These are phyloP conservation scores for Prunus mongolica DNA, from an alignment of 306 rosid genomes.

Conservation along the genomic window DNA sequence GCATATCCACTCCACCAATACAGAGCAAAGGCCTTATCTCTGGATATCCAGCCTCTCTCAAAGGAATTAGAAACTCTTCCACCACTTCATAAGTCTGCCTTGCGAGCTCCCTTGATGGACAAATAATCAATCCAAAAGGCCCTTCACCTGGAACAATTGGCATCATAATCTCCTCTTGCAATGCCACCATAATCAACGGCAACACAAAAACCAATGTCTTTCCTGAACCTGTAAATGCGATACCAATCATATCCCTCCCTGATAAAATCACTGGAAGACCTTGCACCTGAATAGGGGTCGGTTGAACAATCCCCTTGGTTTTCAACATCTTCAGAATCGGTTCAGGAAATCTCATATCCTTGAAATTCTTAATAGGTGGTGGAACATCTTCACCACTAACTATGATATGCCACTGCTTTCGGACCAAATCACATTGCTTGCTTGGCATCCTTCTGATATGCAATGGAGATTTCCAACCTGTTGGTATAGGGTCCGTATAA, in stretches of 20 bases:
- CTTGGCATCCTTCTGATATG: slow-evolving; percentile 60
- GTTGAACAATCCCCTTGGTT: slow-evolving; percentile 86
- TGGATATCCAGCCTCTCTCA: slow-evolving; percentile 88
- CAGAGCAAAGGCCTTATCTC: slow-evolving; percentile 88
- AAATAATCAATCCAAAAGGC: slow-evolving; percentile 73
- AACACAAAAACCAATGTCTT: slow-evolving; percentile 87
- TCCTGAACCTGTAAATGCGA: slow-evolving; percentile 90
- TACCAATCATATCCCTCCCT: slow-evolving; percentile 95
- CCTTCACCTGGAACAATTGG: slow-evolving; percentile 91
- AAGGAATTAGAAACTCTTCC: slow-evolving; percentile 64
- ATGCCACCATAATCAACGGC: slow-evolving; percentile 87
- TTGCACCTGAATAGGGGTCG: slow-evolving; percentile 96
- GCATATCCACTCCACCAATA: slow-evolving; percentile 95
- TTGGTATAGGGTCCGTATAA: slow-evolving; percentile 66
- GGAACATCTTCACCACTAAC: slow-evolving; percentile 81
- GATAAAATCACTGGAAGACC: slow-evolving; percentile 88
- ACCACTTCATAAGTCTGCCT: slow-evolving; percentile 93
- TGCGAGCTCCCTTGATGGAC: slow-evolving; percentile 94
- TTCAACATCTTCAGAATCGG: slow-evolving; percentile 72
- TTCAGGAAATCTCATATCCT: slow-evolving; percentile 91
- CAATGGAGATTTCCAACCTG: slow-evolving; percentile 96
- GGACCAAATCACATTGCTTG: slow-evolving; percentile 62
- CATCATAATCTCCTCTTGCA: slow-evolving; percentile 96
- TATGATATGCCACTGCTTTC: slow-evolving; percentile 89
- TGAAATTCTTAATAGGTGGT: slow-evolving; percentile 80